Percentiles rank a stretch among this genome's conserved stretches.
These are phyloP conservation scores for Corymbia calophylla DNA, from an alignment of 441 rosid species.

Conservation along the genomic window DNA sequence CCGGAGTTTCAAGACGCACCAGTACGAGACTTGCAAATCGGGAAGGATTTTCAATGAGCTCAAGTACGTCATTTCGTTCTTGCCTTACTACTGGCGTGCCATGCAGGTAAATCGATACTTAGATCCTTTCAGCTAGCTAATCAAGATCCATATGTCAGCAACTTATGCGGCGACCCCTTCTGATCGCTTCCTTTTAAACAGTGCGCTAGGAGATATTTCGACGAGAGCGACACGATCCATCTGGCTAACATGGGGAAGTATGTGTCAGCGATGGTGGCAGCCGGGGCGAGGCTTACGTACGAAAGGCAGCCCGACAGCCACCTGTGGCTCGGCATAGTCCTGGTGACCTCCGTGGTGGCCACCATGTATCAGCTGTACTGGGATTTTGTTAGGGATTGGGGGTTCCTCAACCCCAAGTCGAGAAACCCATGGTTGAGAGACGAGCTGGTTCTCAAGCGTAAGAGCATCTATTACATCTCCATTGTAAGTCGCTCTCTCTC, in stretches of 20 bases:
- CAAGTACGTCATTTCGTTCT: slow-evolving; percentile 79
- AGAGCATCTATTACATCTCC: slow-evolving; percentile 64
- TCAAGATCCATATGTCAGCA: background rate
- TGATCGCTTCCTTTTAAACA: background rate
- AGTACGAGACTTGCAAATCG: slow-evolving; percentile 56
- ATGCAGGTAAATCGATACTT: slow-evolving; percentile 60
- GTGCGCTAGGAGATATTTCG: slow-evolving; percentile 96
- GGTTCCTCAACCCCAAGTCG: slow-evolving; percentile 62
- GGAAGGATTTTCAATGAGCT: slow-evolving; percentile 72
- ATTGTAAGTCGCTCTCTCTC: slow-evolving; percentile 48
- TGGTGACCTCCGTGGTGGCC: slow-evolving; percentile 60
- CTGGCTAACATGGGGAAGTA: slow-evolving; percentile 97
- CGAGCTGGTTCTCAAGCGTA: slow-evolving; percentile 63
- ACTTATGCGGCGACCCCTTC: background rate
- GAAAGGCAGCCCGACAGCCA: slow-evolving; percentile 30
- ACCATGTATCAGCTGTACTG: slow-evolving; percentile 89
- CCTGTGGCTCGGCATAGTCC: slow-evolving; percentile 50
- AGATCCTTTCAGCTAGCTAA: background rate
- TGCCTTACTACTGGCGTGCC: slow-evolving; percentile 97
- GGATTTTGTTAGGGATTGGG: slow-evolving; percentile 98
- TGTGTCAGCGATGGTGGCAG: slow-evolving; percentile 94
- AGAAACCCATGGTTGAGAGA: slow-evolving; percentile 82
- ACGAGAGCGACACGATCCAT: slow-evolving; percentile 42
- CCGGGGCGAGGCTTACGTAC: slow-evolving; percentile 81
- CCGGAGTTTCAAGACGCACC: slow-evolving; percentile 64